Conservation (phyloP, 106 monocot species). For the Platanthera guangdongensis region DNA sequence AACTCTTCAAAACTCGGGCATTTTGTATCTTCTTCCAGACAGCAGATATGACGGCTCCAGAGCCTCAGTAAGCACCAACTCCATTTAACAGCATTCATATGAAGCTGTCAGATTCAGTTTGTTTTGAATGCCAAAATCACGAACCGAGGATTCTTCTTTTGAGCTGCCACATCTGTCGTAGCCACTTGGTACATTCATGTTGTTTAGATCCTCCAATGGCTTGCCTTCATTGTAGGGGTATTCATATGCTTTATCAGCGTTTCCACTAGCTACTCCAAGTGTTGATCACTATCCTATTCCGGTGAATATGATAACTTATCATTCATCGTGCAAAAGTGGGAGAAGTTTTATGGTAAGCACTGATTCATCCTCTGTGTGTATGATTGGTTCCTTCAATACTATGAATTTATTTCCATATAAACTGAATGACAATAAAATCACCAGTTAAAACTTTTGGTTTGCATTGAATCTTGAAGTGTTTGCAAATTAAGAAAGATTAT, state of each 20-base stretch:
- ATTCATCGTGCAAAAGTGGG: too few relatives aligned
- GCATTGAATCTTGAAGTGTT: too few relatives aligned
- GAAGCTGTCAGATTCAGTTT: slow-evolving; percentile 33
- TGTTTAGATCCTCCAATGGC: slow-evolving; percentile 89
- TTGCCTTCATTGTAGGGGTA: slow-evolving; percentile 76
- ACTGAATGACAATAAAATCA: too few relatives aligned
- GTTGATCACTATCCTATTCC: too few relatives aligned
- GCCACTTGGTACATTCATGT: slow-evolving; percentile 67
- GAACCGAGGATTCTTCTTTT: slow-evolving; percentile 73
- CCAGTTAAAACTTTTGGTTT: too few relatives aligned
- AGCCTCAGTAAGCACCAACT: slow-evolving; percentile 26
- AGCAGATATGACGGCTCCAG: slow-evolving; percentile 1
- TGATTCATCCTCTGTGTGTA: too few relatives aligned
- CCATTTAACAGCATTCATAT: not conserved
- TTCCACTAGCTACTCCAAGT: slow-evolving; percentile 27
- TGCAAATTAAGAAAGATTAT: too few relatives aligned
- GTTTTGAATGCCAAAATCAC: slow-evolving; percentile 47
- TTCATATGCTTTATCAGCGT: slow-evolving; percentile 60
- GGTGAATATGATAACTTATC: too few relatives aligned
- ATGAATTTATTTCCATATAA: too few relatives aligned
- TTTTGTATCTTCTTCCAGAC: slow-evolving; percentile 13
- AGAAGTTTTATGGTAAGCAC: too few relatives aligned
- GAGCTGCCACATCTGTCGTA: slow-evolving; percentile 63
- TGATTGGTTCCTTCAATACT: too few relatives aligned
- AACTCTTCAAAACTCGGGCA: slow-evolving; percentile 17